Base-by-base conservation (phyloP, 208 protist species). In the Kentomonas sorsogonicus region DNA sequence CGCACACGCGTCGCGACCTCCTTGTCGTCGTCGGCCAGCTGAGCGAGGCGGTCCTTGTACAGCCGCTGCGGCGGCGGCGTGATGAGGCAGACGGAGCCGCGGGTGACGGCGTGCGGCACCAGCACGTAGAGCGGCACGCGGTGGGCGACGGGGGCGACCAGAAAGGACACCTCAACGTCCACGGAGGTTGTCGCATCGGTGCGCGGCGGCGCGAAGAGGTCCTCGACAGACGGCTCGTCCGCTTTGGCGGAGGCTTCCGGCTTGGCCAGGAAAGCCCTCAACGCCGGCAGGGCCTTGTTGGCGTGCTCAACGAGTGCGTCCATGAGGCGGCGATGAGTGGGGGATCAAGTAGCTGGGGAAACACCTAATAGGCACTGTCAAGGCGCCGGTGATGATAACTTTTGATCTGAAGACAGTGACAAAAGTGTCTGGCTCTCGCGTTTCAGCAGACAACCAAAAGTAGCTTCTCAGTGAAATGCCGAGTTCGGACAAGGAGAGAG, bases 111-210 rank as follows among this genome's bases (percentile, higher is more conserved):
- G 61, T 92, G 66, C 7, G 88, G 88, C 41, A 92, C 53, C 22
- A 55, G 43, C 25, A 92, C 79, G 59, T 91, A 95, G 18, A 92
- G 63, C 11, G 88, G 88, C 30, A 95, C 88, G 48, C 88, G 84
- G 55, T 95, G 84, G 22, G 80, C 71, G 0, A 53, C 46, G 1
- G 88, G 84, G 22, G 88, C 63, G n/a, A 69, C 53, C 2, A 91
- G 34, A 60, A 91, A 95, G 30, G 80, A 47, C 20, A 95, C 51
- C 45, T 95, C 82, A 15, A 95, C 63, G 16, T 92, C 88, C 20
- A 94, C 55, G 16, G 63, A 59, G 43, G 63, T 50, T 43, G 62
- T 39, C 20, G 46, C 57, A 33, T 59, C 67, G 47, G 86, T 62
- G 30, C 66, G 41, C 13, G 34, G 56, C 16, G 74, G 54, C 1